These are phyloP conservation scores for Macroventuria anomochaeta DNA, from an alignment of 2,329 filamentous ascomycete genomes.

Conservation along the genomic window DNA sequence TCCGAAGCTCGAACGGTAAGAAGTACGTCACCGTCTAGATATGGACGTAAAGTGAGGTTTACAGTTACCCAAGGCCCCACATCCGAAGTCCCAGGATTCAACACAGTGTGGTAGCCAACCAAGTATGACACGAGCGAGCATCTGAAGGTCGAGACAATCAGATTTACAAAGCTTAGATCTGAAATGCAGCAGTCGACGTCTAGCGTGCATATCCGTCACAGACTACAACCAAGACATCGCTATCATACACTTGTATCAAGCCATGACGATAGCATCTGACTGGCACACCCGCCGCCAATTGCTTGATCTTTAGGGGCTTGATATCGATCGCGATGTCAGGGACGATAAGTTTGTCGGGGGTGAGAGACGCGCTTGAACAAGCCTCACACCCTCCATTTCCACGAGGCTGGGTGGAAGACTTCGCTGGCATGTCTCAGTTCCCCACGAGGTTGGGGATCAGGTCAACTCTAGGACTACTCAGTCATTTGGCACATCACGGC, in stretches of 20 bases:
- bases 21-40: not conserved
- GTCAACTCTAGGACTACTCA: not conserved
- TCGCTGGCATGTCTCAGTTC: conserved; percentile 26
- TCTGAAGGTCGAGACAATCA: conserved; percentile 2
- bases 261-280: not conserved
- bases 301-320: not conserved
- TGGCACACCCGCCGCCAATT: not conserved
- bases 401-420: conserved; percentile 1
- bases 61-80: conserved; percentile 4
- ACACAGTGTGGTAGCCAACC: conserved; percentile 2
- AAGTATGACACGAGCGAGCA: conserved; percentile 1
- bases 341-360: conserved; percentile 14
- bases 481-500: not conserved
- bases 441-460: not conserved
- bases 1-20: not conserved
- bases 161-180: conserved; percentile 14
- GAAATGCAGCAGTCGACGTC: not conserved
- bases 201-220: not conserved
- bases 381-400: not conserved
- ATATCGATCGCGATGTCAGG: not conserved
- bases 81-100: conserved; percentile 1
- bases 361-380: not conserved
- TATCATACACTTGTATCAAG: not conserved
- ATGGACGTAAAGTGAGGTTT: not conserved
- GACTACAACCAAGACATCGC: not conserved